Percentiles rank a stretch among this genome's conserved stretches.
phyloP scores from a whole-genome alignment of 2,329 filamentous ascomycete species.

The Chaetomiaceae sp. region DNA sequence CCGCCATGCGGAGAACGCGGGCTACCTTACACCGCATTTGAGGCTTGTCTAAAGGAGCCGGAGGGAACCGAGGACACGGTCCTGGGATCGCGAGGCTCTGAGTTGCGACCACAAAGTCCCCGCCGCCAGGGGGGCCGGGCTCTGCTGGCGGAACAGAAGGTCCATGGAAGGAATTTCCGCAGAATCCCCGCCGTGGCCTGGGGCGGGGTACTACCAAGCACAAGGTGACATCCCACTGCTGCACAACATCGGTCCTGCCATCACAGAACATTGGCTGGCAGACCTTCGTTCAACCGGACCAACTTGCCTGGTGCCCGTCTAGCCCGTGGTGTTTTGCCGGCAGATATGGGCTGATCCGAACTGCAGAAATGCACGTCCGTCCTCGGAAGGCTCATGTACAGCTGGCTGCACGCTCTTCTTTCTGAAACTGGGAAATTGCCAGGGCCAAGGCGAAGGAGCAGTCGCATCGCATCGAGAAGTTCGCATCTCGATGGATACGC shows the following conservation, averaged over 20 bases:
- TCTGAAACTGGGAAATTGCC: constrained; percentile 1
- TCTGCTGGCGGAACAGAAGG: constrained; percentile 21
- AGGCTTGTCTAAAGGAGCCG: constrained; percentile 7
- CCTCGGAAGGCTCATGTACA: background rate
- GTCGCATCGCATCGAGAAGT: background rate
- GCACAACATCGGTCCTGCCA: constrained; percentile 19
- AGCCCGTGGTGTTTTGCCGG: constrained; percentile 1
- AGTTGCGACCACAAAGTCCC: constrained; percentile 23
- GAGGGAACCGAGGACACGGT: constrained; percentile 29
- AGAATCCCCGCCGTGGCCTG: constrained; percentile 10
- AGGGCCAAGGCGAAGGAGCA: background rate
- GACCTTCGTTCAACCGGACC: no score
- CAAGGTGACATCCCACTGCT: constrained; percentile 7
- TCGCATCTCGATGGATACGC: background rate
- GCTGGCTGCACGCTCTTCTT: background rate
- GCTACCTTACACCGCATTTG: constrained; percentile 16
- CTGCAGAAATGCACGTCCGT: background rate
- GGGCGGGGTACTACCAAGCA: no score
- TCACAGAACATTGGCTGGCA: constrained; percentile 6
- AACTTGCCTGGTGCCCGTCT: no score
- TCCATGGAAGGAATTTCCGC: constrained; percentile 17
- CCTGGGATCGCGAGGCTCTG: constrained; percentile 25
- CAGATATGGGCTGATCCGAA: background rate
- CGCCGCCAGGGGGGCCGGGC: constrained; percentile 21
- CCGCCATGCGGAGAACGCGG: constrained; percentile 3